phyloP scores from a whole-genome alignment of 805 yeast genomes.

The Metschnikowia cerradonensis region DNA sequence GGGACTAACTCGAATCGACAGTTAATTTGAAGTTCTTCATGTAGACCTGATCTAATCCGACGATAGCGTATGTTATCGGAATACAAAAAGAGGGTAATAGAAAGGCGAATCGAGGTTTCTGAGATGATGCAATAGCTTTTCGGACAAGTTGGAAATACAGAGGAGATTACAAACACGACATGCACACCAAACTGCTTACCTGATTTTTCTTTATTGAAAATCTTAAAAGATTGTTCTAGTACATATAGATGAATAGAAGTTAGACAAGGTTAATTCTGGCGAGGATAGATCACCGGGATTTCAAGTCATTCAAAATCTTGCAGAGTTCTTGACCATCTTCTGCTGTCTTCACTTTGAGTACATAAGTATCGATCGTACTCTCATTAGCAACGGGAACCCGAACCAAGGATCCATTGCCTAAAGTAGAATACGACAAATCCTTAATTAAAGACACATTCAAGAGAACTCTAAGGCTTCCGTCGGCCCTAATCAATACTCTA shows the following conservation, averaged over 20 bases:
- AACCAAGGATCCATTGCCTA: conserved; percentile 64
- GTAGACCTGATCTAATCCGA: too few relatives aligned
- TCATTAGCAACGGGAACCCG: conserved; percentile 60
- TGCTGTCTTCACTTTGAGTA: conserved; percentile 73
- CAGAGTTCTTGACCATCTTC: conserved; percentile 58
- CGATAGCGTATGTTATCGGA: too few relatives aligned
- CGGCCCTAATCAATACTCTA: conserved; percentile 79
- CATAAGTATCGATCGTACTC: conserved; percentile 56
- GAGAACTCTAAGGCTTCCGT: conserved; percentile 77
- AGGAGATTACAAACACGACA: neutral
- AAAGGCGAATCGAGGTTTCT: too few relatives aligned
- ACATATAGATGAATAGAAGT: neutral
- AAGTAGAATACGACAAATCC: conserved; percentile 54
- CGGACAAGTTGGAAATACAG: too few relatives aligned
- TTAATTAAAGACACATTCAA: conserved; percentile 61
- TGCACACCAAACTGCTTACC: neutral
- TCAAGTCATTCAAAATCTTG: conserved; percentile 26
- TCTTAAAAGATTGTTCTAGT: neutral
- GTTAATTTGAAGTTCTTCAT: too few relatives aligned
- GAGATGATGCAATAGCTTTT: too few relatives aligned
- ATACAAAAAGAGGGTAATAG: too few relatives aligned
- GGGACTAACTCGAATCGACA: too few relatives aligned
- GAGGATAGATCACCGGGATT: conserved; percentile 13
- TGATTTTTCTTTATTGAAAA: neutral
- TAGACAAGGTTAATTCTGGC: too few relatives aligned